Conservation (phyloP, 139 green algal genomes). For the Zygnema cylindricum region DNA sequence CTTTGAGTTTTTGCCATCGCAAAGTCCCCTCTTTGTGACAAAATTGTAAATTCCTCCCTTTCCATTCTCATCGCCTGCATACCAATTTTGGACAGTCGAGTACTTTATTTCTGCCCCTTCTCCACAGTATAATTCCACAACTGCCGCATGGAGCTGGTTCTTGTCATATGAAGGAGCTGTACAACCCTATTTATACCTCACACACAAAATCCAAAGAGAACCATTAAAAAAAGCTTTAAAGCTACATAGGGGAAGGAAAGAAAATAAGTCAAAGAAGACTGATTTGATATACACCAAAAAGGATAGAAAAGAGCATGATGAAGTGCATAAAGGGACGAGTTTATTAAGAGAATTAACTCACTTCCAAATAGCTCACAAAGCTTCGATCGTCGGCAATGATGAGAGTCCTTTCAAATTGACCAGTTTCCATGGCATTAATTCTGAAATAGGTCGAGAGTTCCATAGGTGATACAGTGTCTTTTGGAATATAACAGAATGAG, state of each 20-base stretch:
- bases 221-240: no score
- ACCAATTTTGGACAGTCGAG: constrained; percentile 99
- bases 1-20: constrained; percentile 88
- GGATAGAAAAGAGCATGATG: no score
- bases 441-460: constrained; percentile 99
- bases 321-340: no score
- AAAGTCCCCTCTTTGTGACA: constrained; percentile 98
- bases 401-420: constrained; percentile 98
- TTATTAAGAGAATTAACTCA: neutral
- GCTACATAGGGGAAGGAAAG: no score
- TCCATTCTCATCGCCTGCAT: constrained; percentile 90
- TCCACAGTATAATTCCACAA: constrained; percentile 91
- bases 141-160: constrained; percentile 92
- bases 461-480: constrained; percentile 95
- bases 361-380: constrained; percentile 97
- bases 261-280: no score
- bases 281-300: no score
- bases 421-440: constrained; percentile 96
- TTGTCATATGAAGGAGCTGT: constrained; percentile 63
- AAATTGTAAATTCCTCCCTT: constrained; percentile 99
- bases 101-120: constrained; percentile 98
- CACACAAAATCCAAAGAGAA: no score
- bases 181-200: constrained; percentile 51
- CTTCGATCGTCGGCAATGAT: constrained; percentile 94
- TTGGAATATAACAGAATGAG: constrained; percentile 98